Conservation (phyloP, 139 green algal species). For the Mychonastes homosphaera region DNA sequence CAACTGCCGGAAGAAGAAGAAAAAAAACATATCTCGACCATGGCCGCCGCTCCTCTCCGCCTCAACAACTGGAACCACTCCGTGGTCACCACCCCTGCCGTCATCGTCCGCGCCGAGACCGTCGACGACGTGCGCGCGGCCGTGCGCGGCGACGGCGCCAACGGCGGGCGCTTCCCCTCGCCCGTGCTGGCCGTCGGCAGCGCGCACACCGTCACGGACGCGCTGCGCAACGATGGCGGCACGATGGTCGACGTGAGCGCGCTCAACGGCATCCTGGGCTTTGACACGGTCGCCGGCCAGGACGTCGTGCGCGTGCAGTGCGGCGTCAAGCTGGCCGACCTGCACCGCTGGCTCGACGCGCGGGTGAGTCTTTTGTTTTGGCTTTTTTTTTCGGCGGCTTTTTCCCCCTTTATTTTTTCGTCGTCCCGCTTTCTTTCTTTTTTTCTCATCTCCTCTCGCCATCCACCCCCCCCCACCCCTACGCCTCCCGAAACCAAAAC, state of each 20-base stretch:
- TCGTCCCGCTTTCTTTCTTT: neutral
- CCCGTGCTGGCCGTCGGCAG: conserved; percentile 6
- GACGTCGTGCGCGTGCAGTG: conserved; percentile 1
- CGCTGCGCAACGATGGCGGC: neutral
- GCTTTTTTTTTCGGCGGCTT: too few species aligned
- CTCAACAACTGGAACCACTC: conserved; percentile 1
- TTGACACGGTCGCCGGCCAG: neutral
- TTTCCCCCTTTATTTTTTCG: neutral
- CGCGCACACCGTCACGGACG: conserved; percentile 8
- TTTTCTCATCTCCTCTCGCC: neutral
- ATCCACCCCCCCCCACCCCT: neutral
- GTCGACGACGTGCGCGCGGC: neutral
- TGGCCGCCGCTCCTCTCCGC: too few species aligned
- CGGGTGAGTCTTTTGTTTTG: conserved; percentile 1
- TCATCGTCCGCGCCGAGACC: neutral
- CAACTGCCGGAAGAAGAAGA: too few species aligned
- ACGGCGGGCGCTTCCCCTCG: neutral
- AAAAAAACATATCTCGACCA: too few species aligned
- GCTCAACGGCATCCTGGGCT: conserved; percentile 1
- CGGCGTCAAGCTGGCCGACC: conserved; percentile 11
- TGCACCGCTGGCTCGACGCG: conserved; percentile 11
- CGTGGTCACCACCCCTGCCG: neutral
- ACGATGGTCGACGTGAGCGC: neutral
- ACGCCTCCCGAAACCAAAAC: neutral
- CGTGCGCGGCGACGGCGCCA: too few species aligned